A percentile compares a stretch with the other conserved stretches of the same genome.
phyloP scores from a whole-genome alignment of 2,329 filamentous ascomycete genomes.

The Sporothrix schenckii region DNA sequence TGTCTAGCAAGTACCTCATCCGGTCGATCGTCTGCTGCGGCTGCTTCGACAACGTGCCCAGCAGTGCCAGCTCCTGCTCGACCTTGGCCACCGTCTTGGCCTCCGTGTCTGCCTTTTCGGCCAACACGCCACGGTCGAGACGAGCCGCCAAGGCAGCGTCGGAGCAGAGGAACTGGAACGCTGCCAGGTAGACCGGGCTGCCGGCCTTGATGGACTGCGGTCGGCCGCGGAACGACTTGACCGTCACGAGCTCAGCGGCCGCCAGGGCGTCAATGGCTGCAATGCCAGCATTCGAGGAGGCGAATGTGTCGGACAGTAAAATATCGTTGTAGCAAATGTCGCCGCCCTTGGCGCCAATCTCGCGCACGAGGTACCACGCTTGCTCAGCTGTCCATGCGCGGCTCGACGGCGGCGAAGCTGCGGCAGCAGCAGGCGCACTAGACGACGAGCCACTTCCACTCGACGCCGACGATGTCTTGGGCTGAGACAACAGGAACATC shows the following conservation, averaged over 20 bases:
- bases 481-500: slow-evolving; percentile 77
- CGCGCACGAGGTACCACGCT: slow-evolving; percentile 85
- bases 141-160: slow-evolving; percentile 74
- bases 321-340: slow-evolving; percentile 83
- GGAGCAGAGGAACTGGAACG: slow-evolving; percentile 71
- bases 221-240: slow-evolving; percentile 72
- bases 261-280: slow-evolving; percentile 77
- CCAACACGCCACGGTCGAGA: slow-evolving; percentile 71
- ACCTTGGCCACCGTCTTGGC: slow-evolving; percentile 74
- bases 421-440: not conserved
- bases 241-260: slow-evolving; percentile 80
- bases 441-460: slow-evolving; percentile 32
- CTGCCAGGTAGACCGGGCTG: slow-evolving; percentile 82
- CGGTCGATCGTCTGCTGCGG: slow-evolving; percentile 68
- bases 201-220: slow-evolving; percentile 78
- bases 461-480: slow-evolving; percentile 40
- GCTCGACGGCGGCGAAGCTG: slow-evolving; percentile 31
- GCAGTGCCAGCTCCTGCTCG: slow-evolving; percentile 72
- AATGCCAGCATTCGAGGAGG: slow-evolving; percentile 68
- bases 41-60: slow-evolving; percentile 72
- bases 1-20: slow-evolving; percentile 71
- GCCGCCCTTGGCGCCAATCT: slow-evolving; percentile 62
- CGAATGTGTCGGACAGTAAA: slow-evolving; percentile 75
- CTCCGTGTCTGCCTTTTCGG: slow-evolving; percentile 71
- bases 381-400: slow-evolving; percentile 77